A percentile compares a stretch with the other conserved stretches of the same genome.
phyloP scores from a whole-genome alignment of 495 filamentous ascomycete genomes.

The Penicillium robsamsonii region DNA sequence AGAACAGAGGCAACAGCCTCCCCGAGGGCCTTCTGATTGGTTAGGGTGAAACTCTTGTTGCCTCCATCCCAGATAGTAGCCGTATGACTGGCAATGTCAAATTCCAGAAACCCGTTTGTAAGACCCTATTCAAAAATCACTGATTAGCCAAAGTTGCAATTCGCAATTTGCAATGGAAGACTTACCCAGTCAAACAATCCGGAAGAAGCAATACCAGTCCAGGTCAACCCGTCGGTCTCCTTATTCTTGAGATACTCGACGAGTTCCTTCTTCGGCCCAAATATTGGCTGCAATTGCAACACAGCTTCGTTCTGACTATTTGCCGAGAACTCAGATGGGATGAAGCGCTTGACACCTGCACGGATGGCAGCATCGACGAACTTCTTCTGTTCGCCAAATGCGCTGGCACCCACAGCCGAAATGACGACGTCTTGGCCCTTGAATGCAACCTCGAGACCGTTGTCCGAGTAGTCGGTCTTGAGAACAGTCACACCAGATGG shows the following conservation, averaged over 20 bases:
- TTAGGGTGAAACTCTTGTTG: slow-evolving; percentile 34
- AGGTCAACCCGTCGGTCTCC: slow-evolving; percentile 40
- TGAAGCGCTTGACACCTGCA: slow-evolving; percentile 59
- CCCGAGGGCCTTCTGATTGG: slow-evolving; percentile 40
- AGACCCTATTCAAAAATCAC: slow-evolving; percentile 28
- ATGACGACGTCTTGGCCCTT: slow-evolving; percentile 50
- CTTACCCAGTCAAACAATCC: slow-evolving; percentile 53
- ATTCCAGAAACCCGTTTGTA: slow-evolving; percentile 43
- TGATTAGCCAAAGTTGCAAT: not conserved
- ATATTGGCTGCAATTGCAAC: slow-evolving; percentile 41
- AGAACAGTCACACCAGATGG: slow-evolving; percentile 35
- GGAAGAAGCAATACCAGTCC: slow-evolving; percentile 50
- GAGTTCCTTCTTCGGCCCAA: slow-evolving; percentile 42
- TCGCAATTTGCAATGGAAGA: not conserved
- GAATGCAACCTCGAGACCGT: slow-evolving; percentile 41
- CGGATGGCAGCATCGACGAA: slow-evolving; percentile 59
- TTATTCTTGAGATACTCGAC: slow-evolving; percentile 47
- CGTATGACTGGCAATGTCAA: slow-evolving; percentile 38
- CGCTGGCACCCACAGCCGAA: slow-evolving; percentile 34
- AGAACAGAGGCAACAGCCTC: slow-evolving; percentile 42
- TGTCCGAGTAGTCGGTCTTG: slow-evolving; percentile 64
- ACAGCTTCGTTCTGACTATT: slow-evolving; percentile 36
- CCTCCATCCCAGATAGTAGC: slow-evolving; percentile 49
- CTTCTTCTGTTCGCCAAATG: slow-evolving; percentile 40
- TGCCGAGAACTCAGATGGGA: slow-evolving; percentile 33